Evolutionary conservation across 2,329 filamentous ascomycete genomes (phyloP), one percentile per base, ranked within the genome.

Genomic region (Rasamsonia emersonii): DNA sequence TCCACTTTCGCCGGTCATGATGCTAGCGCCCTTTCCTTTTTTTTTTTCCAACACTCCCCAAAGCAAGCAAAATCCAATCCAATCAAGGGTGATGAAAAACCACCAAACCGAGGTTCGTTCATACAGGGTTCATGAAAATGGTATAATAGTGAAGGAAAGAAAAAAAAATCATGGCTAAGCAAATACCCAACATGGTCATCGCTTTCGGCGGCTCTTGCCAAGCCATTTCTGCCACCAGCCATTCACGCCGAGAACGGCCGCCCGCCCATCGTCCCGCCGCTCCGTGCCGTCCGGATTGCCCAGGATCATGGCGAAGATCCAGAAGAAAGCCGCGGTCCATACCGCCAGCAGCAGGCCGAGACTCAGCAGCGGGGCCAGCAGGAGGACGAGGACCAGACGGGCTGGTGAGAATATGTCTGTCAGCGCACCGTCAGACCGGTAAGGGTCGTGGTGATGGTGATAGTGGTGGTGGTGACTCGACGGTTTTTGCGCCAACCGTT

Each of bases 211-310:
- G 47, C 54, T 40, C 49, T 58, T 37, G 21, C 42, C 41, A 17
- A 79, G 56, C 70, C 71, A 77, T 28, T 58, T 58, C 45, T 76
- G 73, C 75, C 75, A 79, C 66, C 71, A 77, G 28, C 64, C 62
- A 36, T 72, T 58, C 18, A 79, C 66, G 3, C 66, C 67, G 3
- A 79, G 54, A 3, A 78, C 73, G 9, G 73, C 70, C 14, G 73
- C 71, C 32, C 68, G 62, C 9, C 75, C 75, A 42, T 79, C 75
- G 39, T 79, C 75, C 41, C 68, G 67, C 16, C 70, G 67, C 44
- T 73, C 71, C 18, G 67, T 69, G 24, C 70, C 70, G 33, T 75
- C 73, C 18, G 75, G 75, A 51, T 79, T 75, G 4, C 75, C 75
- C 29, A 79, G 57, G 8, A 78, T 70, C 45, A 67, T 67, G 15